Conservation (phyloP, 1,284 basidiomycete species). For the Mrakiaceae sp. region DNA sequence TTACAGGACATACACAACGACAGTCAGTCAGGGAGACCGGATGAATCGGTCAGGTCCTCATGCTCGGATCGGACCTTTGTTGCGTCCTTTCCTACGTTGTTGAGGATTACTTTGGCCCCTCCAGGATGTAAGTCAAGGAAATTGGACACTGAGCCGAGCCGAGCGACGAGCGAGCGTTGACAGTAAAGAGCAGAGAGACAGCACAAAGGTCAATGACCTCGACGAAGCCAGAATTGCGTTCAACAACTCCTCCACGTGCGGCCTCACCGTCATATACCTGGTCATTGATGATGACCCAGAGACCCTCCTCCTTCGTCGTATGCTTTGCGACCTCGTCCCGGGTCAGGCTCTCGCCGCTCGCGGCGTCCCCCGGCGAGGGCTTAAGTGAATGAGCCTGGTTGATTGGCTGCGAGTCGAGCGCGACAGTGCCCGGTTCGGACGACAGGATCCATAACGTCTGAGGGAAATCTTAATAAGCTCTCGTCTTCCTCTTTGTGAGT, state of each 20-base stretch:
- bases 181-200: not conserved
- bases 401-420: not conserved
- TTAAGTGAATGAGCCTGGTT: not conserved
- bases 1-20: constrained; percentile 34
- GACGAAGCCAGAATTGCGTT: not conserved
- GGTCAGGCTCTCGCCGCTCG: not conserved
- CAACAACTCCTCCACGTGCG: not conserved
- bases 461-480: too few species aligned
- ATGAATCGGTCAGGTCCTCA: constrained; percentile 30
- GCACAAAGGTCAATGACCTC: not conserved
- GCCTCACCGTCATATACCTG: constrained; percentile 7
- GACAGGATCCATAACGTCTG: not conserved
- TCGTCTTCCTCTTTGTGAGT: too few species aligned
- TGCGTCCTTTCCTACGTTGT: constrained; percentile 10
- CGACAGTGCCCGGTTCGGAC: not conserved
- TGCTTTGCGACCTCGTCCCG: not conserved
- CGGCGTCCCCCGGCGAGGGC: not conserved
- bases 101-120: constrained; percentile 7
- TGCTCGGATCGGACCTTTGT: constrained; percentile 23
- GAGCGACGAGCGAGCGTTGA: not conserved
- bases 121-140: constrained; percentile 12
- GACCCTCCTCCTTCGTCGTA: not conserved
- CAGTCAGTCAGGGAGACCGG: constrained; percentile 40
- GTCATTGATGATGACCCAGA: constrained; percentile 15
- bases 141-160: not conserved